Evolutionary conservation across 2,329 filamentous ascomycete genomes (phyloP).

Genomic region (Diaporthe humulicola): DNA sequence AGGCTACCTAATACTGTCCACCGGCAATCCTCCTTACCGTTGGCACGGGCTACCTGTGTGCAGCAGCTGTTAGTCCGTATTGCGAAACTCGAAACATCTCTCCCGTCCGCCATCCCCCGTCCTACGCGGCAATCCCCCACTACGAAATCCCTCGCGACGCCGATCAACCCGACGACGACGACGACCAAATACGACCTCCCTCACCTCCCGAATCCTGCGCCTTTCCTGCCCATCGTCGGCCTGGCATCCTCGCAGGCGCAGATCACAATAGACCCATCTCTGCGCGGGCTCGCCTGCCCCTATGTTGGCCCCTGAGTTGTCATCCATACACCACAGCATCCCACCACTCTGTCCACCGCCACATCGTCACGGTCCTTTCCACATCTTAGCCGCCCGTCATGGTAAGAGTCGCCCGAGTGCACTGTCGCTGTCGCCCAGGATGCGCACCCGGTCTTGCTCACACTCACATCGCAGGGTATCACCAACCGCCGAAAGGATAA

Average conservation of each 20-base stretch:
- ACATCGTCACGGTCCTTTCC: conserved; percentile 15
- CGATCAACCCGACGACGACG: conserved; percentile 23
- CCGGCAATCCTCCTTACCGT: conserved; percentile 16
- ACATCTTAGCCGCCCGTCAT: conserved; percentile 33
- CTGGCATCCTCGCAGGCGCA: conserved; percentile 27
- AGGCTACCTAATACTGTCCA: too few species aligned
- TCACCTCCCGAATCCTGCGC: conserved; percentile 7
- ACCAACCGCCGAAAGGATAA: conserved; percentile 64
- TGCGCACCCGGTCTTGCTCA: conserved; percentile 29
- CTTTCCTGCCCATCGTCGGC: conserved; percentile 14
- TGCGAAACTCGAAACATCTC: conserved; percentile 35
- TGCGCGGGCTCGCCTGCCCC: conserved; percentile 29
- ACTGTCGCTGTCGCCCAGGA: neutral
- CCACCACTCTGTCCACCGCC: conserved; percentile 21
- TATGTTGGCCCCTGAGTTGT: conserved; percentile 29
- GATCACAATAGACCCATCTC: conserved; percentile 21
- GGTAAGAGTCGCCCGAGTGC: conserved; percentile 32
- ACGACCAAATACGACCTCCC: conserved; percentile 3
- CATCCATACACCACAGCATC: conserved; percentile 21
- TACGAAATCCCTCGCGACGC: conserved; percentile 19
- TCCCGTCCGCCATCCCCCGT: conserved; percentile 13
- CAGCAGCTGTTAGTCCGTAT: conserved; percentile 9
- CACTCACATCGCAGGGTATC: conserved; percentile 55
- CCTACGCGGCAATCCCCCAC: conserved; percentile 22
- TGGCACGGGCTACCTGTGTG: neutral